phyloP scores from a whole-genome alignment of 371 early-diverging fungal species.

The Lichtheimia ramosa region DNA sequence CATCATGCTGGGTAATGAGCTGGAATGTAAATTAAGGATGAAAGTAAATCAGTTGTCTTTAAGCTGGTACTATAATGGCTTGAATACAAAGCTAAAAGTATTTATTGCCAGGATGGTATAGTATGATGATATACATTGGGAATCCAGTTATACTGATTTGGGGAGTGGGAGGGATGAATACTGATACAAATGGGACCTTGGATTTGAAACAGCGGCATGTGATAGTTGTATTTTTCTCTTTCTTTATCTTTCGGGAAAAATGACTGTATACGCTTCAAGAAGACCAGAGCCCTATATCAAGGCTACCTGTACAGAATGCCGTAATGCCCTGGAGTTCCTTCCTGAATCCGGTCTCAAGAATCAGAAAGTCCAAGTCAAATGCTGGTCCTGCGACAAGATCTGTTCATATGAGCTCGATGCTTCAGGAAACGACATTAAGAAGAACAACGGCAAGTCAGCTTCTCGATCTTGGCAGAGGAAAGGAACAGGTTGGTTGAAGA shows the following conservation, averaged over 20 bases:
- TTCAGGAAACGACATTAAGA: slow-evolving; percentile 32
- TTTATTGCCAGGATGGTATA: no score
- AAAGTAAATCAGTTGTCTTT: no score
- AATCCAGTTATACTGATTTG: no score
- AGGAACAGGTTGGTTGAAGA: slow-evolving; percentile 43
- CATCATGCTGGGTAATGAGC: no score
- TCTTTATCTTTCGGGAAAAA: slow-evolving; percentile 3
- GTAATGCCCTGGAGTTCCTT: slow-evolving; percentile 38
- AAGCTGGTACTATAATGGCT: no score
- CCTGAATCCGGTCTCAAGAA: slow-evolving; percentile 24
- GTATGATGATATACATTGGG: no score
- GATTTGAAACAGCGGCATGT: no score
- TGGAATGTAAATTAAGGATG: no score
- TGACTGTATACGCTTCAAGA: slow-evolving; percentile 31
- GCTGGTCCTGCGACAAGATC: slow-evolving; percentile 53
- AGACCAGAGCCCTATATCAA: slow-evolving; percentile 53
- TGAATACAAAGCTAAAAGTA: no score
- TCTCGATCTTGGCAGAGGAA: slow-evolving; percentile 37
- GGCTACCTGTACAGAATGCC: slow-evolving; percentile 40
- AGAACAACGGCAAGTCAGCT: slow-evolving; percentile 18
- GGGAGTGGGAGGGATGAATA: no score
- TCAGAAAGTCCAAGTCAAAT: slow-evolving; percentile 44
- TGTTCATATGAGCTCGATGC: slow-evolving; percentile 50
- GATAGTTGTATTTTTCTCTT: not conserved
- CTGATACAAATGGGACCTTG: no score